These are phyloP conservation scores for Cornus kousa DNA, from an alignment of 148 eudicot species.

Conservation along the genomic window DNA sequence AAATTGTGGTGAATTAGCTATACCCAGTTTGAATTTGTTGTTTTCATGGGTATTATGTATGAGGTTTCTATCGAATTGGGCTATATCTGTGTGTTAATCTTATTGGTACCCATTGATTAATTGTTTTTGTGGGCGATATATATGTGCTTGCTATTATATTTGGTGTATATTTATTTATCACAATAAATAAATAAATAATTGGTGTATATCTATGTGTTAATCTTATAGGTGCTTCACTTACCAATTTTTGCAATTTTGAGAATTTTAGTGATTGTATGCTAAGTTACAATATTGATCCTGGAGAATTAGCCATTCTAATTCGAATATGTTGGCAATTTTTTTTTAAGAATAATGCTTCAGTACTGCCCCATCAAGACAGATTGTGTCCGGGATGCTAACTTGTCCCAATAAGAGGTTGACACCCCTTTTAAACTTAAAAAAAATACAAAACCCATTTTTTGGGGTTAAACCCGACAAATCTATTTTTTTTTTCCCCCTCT, in stretches of 20 bases:
- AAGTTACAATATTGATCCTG: background rate
- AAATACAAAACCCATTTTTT: no score
- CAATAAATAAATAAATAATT: no score
- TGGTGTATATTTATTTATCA: background rate
- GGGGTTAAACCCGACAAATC: no score
- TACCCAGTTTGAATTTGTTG: constrained; percentile 11
- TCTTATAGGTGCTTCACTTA: background rate
- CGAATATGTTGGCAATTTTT: background rate
- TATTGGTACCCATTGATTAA: constrained; percentile 1
- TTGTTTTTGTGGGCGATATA: background rate
- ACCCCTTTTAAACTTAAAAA: no score
- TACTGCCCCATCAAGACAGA: no score
- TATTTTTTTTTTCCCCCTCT: no score
- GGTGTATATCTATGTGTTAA: background rate
- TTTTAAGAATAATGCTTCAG: no score
- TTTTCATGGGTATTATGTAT: background rate
- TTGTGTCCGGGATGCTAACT: no score
- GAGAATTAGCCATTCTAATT: background rate
- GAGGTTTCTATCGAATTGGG: background rate
- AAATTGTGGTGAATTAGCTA: background rate
- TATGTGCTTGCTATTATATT: background rate
- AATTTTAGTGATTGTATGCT: background rate
- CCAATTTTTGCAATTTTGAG: background rate
- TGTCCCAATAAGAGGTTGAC: no score
- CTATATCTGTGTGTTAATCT: background rate